phyloP scores from a whole-genome alignment of 345 rosid species.

The Brassica nigra region DNA sequence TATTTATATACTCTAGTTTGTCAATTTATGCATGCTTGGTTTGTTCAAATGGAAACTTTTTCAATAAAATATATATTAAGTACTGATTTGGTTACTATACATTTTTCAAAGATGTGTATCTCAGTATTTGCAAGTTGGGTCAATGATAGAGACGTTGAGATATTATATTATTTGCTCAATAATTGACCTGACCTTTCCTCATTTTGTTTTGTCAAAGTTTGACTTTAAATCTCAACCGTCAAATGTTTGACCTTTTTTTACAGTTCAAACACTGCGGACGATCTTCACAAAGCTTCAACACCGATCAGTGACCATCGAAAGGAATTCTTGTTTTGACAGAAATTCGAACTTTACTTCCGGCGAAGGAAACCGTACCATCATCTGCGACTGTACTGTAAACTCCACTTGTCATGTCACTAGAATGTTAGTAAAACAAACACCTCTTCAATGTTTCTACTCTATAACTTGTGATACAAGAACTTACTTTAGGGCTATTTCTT shows the following conservation, averaged over 20 bases:
- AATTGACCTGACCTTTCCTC: not conserved
- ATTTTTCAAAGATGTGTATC: no score
- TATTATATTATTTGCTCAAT: not conserved
- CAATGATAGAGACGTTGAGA: not conserved
- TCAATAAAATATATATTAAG: no score
- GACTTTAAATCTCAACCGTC: constrained; percentile 20
- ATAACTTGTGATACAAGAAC: not conserved
- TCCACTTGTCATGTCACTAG: constrained; percentile 57
- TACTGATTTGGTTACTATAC: no score
- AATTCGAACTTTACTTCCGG: constrained; percentile 34
- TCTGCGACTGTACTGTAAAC: constrained; percentile 54
- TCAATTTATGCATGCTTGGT: no score
- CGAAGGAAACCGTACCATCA: constrained; percentile 32
- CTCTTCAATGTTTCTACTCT: not conserved
- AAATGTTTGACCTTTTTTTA: constrained; percentile 17
- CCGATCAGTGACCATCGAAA: constrained; percentile 37
- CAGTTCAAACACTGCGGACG: constrained; percentile 57
- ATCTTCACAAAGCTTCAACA: constrained; percentile 48
- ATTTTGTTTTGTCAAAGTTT: not conserved
- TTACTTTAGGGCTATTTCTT: no score
- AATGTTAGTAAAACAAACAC: constrained; percentile 46
- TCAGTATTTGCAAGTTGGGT: not conserved
- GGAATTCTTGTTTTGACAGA: constrained; percentile 49
- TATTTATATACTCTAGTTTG: no score
- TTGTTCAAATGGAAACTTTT: no score